Evolutionary conservation across 2,329 filamentous ascomycete genomes (phyloP).

Genomic region (Diaporthe vaccinii): DNA sequence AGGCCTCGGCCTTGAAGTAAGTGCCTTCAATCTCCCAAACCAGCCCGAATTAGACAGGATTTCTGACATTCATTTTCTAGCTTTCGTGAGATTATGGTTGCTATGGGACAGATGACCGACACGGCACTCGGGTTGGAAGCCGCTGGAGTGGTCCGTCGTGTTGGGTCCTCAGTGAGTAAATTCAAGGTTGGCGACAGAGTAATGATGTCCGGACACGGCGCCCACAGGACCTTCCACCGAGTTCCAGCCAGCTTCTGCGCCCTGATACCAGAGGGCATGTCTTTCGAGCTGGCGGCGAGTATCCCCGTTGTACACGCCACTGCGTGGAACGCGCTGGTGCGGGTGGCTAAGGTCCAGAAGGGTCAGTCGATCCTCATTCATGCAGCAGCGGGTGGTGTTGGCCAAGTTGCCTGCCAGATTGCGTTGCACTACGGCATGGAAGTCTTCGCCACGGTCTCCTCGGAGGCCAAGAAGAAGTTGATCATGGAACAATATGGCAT

Average conservation of each 20-base stretch:
- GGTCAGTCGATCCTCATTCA: slow-evolving; percentile 47
- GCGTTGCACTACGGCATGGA: slow-evolving; percentile 41
- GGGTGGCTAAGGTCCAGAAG: slow-evolving; percentile 43
- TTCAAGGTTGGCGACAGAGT: slow-evolving; percentile 32
- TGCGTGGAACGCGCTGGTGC: slow-evolving; percentile 46
- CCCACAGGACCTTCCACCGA: slow-evolving; percentile 35
- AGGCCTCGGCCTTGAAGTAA: slow-evolving; percentile 25
- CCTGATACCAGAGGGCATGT: slow-evolving; percentile 41
- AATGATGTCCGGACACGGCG: slow-evolving; percentile 25
- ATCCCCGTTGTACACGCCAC: slow-evolving; percentile 47
- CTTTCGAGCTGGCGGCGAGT: slow-evolving; percentile 40
- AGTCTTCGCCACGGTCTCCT: slow-evolving; percentile 33
- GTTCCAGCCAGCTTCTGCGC: slow-evolving; percentile 13
- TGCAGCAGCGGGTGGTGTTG: slow-evolving; percentile 43
- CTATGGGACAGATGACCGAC: slow-evolving; percentile 16
- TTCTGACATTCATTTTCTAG: neutral
- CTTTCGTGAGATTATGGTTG: slow-evolving; percentile 27
- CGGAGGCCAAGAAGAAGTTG: slow-evolving; percentile 27
- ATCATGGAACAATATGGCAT: slow-evolving; percentile 42
- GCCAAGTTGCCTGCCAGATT: slow-evolving; percentile 35
- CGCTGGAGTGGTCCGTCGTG: neutral
- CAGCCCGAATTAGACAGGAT: neutral
- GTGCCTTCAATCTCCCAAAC: neutral
- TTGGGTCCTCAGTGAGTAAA: neutral
- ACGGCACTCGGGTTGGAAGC: neutral